Base-by-base conservation (phyloP, 371 early-diverging fungal species). In the Lichtheimia ornata region DNA sequence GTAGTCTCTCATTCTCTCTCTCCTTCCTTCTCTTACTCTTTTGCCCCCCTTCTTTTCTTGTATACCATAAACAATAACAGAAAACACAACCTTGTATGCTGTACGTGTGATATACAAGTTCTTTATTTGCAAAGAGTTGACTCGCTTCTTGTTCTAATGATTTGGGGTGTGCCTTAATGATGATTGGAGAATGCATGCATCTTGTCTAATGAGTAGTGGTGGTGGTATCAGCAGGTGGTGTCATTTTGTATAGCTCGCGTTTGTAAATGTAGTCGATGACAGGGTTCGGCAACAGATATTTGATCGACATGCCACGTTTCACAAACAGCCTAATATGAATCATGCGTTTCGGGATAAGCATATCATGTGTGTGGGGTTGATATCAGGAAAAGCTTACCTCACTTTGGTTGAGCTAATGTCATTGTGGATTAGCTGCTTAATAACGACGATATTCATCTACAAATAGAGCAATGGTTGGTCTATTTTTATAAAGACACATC, bases 341-440 rank as follows among this genome's bases (percentile, higher is more conserved):
- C 25, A n/a, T 35, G 35, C 35, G 35, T 35, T 35, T 35, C 35
- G 35, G 35, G 11, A 35, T 35, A 35, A 35, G 35, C 35, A 35
- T 9, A 35, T 35, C 35, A 35, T 35, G 35, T 35, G 35, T 35
- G 35, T 35, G 35, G 35, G 35, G 35, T 35, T 9, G 35, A 35
- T 35, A 35, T 35, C 35, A 35, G 35, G 18, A 47, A 47, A 47
- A 47, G 22, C 69, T 64, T 84, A 86, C 89, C 92, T 77, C 40
- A 97, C 91, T 74, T 97, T 97, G 22, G 97, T 96, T 7, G 96
- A 96, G 59, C 91, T 91, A 51, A 97, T 97, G 67, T 98, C 98
- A 63, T 97, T 97, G 70, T 96, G 90, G 51, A 98, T 96, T 65
- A 94, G 81, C 66, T 98, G 97, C 71, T 96, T 95, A 56, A 97